phyloP scores from a whole-genome alignment of 441 rosid species.

The Pelargonium australe region DNA sequence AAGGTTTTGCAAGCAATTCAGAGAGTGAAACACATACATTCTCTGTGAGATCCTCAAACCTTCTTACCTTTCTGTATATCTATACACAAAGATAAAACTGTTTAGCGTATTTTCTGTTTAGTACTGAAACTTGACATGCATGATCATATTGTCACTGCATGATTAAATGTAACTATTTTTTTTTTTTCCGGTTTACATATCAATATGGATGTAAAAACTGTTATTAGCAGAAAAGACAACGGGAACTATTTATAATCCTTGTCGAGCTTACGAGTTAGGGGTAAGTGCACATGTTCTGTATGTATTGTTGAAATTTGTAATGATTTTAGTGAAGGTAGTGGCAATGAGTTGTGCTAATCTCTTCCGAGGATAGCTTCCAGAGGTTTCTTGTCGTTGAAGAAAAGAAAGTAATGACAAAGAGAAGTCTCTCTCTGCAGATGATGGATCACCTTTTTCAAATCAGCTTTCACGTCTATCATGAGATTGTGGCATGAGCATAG shows the following conservation, averaged over 20 bases:
- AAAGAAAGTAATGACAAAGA: not conserved
- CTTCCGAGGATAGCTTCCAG: not conserved
- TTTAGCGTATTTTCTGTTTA: too few relatives aligned
- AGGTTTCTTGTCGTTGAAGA: constrained; percentile 4
- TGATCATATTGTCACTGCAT: too few relatives aligned
- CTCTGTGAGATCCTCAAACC: constrained; percentile 32
- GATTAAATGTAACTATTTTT: too few relatives aligned
- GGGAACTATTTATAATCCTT: too few relatives aligned
- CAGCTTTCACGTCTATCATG: not conserved
- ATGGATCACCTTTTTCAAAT: not conserved
- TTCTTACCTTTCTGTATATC: not conserved
- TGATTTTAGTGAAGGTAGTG: too few relatives aligned
- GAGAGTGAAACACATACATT: constrained; percentile 63
- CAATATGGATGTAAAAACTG: not conserved
- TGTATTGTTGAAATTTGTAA: too few relatives aligned
- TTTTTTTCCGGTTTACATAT: too few relatives aligned
- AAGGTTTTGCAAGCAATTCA: constrained; percentile 71
- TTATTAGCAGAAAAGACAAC: too few relatives aligned
- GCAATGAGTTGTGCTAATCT: constrained; percentile 1
- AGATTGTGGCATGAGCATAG: too few relatives aligned
- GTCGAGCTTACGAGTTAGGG: too few relatives aligned
- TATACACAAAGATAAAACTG: too few relatives aligned
- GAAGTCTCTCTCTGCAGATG: constrained; percentile 5
- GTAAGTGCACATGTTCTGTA: too few relatives aligned
- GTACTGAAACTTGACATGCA: not conserved